These are phyloP conservation scores for Xylariaceae sp. DNA, from an alignment of 2,329 filamentous ascomycete genomes.

Conservation along the genomic window DNA sequence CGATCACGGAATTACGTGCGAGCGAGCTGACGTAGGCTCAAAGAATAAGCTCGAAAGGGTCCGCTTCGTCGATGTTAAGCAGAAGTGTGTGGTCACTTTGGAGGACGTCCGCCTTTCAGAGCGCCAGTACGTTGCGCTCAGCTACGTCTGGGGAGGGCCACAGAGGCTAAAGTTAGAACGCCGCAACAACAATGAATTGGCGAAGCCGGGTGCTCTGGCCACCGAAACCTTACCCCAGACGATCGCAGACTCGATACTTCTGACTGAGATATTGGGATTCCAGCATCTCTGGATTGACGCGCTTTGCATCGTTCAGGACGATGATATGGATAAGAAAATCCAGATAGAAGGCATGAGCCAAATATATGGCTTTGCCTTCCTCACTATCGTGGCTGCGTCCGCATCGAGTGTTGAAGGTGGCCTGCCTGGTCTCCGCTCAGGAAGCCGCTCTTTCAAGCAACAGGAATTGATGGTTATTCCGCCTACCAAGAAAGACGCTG, in stretches of 20 bases:
- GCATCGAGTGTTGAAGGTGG: not conserved
- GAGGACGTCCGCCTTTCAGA: not conserved
- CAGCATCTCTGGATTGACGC: constrained; percentile 4
- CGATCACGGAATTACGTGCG: not conserved
- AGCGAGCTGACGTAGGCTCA: not conserved
- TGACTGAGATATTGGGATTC: constrained; percentile 2
- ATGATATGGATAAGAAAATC: not conserved
- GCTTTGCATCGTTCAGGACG: constrained; percentile 6
- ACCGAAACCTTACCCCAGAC: not conserved
- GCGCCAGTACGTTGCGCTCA: constrained; percentile 3
- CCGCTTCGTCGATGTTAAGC: constrained; percentile 4
- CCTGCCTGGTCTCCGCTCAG: constrained; percentile 4
- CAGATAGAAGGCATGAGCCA: constrained; percentile 1
- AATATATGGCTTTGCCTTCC: constrained; percentile 3
- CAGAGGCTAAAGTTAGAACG: not conserved
- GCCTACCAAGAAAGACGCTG: not conserved
- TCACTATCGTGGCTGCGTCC: constrained; percentile 4
- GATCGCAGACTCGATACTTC: not conserved
- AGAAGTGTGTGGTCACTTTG: constrained; percentile 5
- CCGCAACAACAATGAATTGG: not conserved
- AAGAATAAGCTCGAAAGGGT: constrained; percentile 1
- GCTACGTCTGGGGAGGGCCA: constrained; percentile 5
- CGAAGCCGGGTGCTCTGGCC: not conserved
- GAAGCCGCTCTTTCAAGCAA: not conserved
- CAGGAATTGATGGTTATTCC: not conserved